These are phyloP conservation scores for Cladophialophora bantiana DNA, from an alignment of 2,329 filamentous ascomycete genomes.

Conservation along the genomic window DNA sequence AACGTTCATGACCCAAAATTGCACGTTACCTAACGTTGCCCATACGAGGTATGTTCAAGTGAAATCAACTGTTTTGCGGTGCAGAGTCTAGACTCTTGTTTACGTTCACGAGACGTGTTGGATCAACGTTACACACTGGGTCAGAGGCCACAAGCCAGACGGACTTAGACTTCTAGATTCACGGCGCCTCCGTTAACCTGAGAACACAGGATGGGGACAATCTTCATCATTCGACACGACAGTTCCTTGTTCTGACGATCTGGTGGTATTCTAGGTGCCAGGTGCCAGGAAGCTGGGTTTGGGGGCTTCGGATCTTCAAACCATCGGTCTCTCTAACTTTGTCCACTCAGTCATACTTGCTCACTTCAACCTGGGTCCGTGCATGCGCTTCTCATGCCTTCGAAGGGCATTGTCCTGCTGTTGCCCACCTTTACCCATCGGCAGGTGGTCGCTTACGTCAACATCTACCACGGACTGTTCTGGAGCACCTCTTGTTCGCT, in stretches of 20 bases:
- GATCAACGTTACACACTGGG: not conserved
- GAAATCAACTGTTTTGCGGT: not conserved
- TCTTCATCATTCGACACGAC: not conserved
- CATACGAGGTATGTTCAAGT: not conserved
- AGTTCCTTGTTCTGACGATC: not conserved
- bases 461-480: not conserved
- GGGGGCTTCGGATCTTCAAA: not conserved
- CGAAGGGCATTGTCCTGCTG: not conserved
- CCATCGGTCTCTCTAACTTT: not conserved
- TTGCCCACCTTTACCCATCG: not conserved
- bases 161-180: not conserved
- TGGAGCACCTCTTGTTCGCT: not conserved
- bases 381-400: not conserved
- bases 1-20: not conserved
- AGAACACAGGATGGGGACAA: not conserved
- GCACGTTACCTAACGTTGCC: not conserved
- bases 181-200: not conserved
- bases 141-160: not conserved
- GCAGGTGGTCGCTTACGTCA: not conserved
- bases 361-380: not conserved
- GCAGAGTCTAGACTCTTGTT: not conserved
- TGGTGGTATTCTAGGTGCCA: not conserved
- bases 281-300: not conserved
- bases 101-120: not conserved
- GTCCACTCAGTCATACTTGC: not conserved